Evolutionary conservation across 1,284 basidiomycete genomes (phyloP).

Genomic region (Athelia sp.): DNA sequence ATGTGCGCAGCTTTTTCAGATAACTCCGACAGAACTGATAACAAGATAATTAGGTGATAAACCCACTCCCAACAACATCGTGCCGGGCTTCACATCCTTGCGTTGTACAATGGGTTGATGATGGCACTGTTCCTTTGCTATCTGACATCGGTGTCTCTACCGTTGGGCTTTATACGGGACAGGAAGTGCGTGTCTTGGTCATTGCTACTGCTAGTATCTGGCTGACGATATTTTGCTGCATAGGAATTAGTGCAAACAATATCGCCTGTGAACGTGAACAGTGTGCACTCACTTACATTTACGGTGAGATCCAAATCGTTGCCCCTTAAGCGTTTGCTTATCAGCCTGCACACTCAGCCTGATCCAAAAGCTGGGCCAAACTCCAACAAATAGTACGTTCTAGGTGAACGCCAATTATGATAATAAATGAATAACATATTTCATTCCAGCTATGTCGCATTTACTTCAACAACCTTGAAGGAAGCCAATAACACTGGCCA

Average conservation of each 20-base stretch:
- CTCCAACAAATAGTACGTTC: conserved; percentile 1
- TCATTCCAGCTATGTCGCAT: not conserved
- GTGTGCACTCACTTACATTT: not conserved
- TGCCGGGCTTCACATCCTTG: not conserved
- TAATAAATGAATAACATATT: not conserved
- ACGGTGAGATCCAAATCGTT: not conserved
- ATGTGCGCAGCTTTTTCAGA: not conserved
- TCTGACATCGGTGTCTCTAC: not conserved
- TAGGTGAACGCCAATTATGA: too few relatives aligned
- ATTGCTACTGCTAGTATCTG: too few relatives aligned
- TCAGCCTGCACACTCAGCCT: not conserved
- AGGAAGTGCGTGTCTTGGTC: not conserved
- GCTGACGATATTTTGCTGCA: too few relatives aligned
- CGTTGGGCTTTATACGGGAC: conserved; percentile 1
- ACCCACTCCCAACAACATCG: not conserved
- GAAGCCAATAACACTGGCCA: not conserved
- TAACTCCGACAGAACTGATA: not conserved
- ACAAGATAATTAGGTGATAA: not conserved
- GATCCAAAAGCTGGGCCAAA: not conserved
- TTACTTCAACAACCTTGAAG: not conserved
- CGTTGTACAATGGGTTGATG: not conserved
- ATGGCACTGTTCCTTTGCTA: not conserved
- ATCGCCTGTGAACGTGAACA: not conserved
- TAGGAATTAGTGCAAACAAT: conserved; percentile 1
- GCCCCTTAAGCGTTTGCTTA: not conserved